Percentiles rank a stretch among this genome's conserved stretches.
Conservation (phyloP, 1,139 yeast genomes). For the Geotrichum australiense region DNA sequence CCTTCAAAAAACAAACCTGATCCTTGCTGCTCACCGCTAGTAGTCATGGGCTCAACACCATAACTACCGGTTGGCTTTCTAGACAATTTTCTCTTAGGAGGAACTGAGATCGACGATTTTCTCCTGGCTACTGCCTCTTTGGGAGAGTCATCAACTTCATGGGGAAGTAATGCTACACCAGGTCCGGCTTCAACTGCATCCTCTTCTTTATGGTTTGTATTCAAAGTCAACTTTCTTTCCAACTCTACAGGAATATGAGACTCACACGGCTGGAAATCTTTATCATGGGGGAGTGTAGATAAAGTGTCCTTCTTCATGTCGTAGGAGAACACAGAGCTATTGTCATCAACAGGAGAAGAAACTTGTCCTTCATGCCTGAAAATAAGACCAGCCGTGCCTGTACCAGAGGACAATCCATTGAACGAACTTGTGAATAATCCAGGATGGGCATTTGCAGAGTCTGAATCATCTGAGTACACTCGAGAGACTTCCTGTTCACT, state of each 20-base stretch:
- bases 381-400: conserved; percentile 16
- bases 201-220: conserved; percentile 34
- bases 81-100: conserved; percentile 20
- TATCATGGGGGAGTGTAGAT: conserved; percentile 31
- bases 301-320: conserved; percentile 31
- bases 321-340: conserved; percentile 33
- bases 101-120: conserved; percentile 27
- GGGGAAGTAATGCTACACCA: conserved; percentile 35
- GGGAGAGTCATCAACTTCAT: conserved; percentile 25
- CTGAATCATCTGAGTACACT: conserved; percentile 5
- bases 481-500: conserved; percentile 4
- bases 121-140: conserved; percentile 28
- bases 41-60: conserved; percentile 31
- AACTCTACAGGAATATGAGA: conserved; percentile 30
- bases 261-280: conserved; percentile 32
- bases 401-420: conserved; percentile 13
- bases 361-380: conserved; percentile 18
- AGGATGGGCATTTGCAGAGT: conserved; percentile 15
- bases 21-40: conserved; percentile 17
- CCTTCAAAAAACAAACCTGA: conserved; percentile 31
- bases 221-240: conserved; percentile 34
- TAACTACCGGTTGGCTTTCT: conserved; percentile 33
- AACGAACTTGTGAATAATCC: conserved; percentile 28
- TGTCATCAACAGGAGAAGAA: conserved; percentile 20
- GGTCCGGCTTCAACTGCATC: conserved; percentile 21